phyloP scores from a whole-genome alignment of 768 basidiomycete species.

The Sistotremastrum suecicum region DNA sequence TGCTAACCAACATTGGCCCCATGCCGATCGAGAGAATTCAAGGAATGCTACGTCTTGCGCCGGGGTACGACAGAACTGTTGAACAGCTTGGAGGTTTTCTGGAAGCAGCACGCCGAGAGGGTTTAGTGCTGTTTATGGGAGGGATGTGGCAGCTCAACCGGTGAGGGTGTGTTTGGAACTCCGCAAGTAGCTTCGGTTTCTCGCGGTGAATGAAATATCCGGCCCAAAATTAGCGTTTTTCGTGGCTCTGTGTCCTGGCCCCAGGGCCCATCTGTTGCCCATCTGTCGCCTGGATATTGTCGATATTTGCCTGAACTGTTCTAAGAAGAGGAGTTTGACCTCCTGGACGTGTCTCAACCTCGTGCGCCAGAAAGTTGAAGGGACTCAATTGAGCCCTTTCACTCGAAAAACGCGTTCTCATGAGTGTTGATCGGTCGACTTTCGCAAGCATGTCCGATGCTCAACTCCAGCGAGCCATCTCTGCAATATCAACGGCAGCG shows the following conservation, averaged over 20 bases:
- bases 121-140: constrained; percentile 52
- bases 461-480: constrained; percentile 50
- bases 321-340: too few relatives aligned
- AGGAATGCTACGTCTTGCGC: constrained; percentile 72
- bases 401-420: too few relatives aligned
- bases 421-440: constrained; percentile 6
- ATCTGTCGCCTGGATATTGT: too few relatives aligned
- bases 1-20: constrained; percentile 76
- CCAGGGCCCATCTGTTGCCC: too few relatives aligned
- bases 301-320: too few relatives aligned
- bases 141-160: constrained; percentile 50
- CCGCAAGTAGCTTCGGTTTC: too few relatives aligned
- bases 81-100: constrained; percentile 72
- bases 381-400: too few relatives aligned
- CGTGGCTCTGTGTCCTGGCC: too few relatives aligned
- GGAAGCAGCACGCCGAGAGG: constrained; percentile 69
- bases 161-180: constrained; percentile 5
- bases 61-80: constrained; percentile 63
- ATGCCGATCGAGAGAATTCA: constrained; percentile 77
- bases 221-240: too few relatives aligned
- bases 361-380: too few relatives aligned
- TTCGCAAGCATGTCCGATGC: constrained; percentile 40
- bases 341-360: too few relatives aligned
- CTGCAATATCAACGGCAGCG: constrained; percentile 30
- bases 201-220: too few relatives aligned